Evolutionary conservation across 306 rosid species (phyloP).

Genomic region (Spatholobus suberectus): DNA sequence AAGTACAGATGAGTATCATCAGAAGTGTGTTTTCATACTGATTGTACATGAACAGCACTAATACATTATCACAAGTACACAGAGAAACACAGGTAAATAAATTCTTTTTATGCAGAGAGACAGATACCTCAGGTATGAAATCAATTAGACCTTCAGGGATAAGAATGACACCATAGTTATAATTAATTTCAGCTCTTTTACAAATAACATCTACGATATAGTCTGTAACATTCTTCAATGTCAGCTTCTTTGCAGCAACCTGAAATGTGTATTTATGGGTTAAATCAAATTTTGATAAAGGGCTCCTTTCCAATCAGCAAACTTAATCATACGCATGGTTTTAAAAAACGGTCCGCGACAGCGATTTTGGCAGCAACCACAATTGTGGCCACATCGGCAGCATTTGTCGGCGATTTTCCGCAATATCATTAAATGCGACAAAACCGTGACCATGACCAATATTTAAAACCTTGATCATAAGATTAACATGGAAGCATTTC

Average conservation of each 20-base stretch:
- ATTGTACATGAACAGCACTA: constrained; percentile 2
- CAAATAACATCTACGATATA: constrained; percentile 82
- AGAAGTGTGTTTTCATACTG: neutral
- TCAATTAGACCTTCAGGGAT: constrained; percentile 99
- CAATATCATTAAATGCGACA: no score
- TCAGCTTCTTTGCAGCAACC: constrained; percentile 95
- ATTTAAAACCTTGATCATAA: constrained; percentile 5
- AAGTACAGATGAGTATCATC: constrained; percentile 24
- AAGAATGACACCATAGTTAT: constrained; percentile 95
- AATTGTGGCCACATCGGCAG: no score
- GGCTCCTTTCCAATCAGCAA: constrained; percentile 7
- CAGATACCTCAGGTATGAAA: constrained; percentile 96
- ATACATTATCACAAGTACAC: neutral
- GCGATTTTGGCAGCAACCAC: no score
- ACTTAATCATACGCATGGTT: no score
- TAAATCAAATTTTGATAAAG: constrained; percentile 20
- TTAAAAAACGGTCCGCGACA: no score
- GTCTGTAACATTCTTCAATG: constrained; percentile 96
- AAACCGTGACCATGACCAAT: no score
- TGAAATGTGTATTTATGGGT: constrained; percentile 51
- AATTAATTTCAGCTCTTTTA: constrained; percentile 76
- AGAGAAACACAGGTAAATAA: neutral
- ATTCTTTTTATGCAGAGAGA: constrained; percentile 27
- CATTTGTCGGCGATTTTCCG: no score
- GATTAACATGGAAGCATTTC: constrained; percentile 17